A percentile compares a stretch with the other conserved stretches of the same genome.
These are phyloP conservation scores for Laetiporus sulphureus DNA, from an alignment of 1,284 basidiomycete species.

Conservation along the genomic window DNA sequence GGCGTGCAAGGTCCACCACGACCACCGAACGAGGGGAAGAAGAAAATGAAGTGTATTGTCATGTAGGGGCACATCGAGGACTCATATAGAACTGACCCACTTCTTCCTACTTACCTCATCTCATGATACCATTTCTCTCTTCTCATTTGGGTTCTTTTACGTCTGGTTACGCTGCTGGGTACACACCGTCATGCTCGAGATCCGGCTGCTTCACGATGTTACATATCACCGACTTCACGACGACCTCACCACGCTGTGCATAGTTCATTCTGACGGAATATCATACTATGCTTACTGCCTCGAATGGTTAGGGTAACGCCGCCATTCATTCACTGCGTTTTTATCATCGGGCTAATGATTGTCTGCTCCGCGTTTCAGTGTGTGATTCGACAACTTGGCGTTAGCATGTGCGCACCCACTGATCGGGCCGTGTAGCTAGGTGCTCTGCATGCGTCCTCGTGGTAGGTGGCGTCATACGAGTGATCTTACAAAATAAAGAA, in stretches of 20 bases:
- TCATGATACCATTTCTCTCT: constrained; percentile 69
- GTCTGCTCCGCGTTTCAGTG: too few species aligned
- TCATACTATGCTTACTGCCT: too few species aligned
- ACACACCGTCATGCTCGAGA: constrained; percentile 14
- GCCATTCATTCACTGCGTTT: too few species aligned
- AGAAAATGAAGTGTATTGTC: constrained; percentile 54
- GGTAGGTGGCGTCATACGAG: too few species aligned
- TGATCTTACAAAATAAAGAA: too few species aligned
- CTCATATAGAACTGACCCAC: constrained; percentile 58
- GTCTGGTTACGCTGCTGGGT: constrained; percentile 24
- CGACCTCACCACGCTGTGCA: constrained; percentile 22
- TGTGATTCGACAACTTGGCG: too few species aligned
- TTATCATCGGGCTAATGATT: too few species aligned
- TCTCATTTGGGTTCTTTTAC: constrained; percentile 24
- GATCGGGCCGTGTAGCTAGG: too few species aligned
- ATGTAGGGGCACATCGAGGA: constrained; percentile 63
- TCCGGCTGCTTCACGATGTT: constrained; percentile 24
- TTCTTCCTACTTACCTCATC: constrained; percentile 40
- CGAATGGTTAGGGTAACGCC: too few species aligned
- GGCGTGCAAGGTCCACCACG: constrained; percentile 24
- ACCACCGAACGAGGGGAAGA: constrained; percentile 33
- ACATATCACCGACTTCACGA: constrained; percentile 24
- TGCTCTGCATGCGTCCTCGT: too few species aligned
- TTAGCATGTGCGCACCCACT: too few species aligned
- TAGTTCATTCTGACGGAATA: constrained; percentile 18